These are phyloP conservation scores for Polychytrium aggregatum DNA, from an alignment of 192 early-diverging fungal genomes.

Conservation along the genomic window DNA sequence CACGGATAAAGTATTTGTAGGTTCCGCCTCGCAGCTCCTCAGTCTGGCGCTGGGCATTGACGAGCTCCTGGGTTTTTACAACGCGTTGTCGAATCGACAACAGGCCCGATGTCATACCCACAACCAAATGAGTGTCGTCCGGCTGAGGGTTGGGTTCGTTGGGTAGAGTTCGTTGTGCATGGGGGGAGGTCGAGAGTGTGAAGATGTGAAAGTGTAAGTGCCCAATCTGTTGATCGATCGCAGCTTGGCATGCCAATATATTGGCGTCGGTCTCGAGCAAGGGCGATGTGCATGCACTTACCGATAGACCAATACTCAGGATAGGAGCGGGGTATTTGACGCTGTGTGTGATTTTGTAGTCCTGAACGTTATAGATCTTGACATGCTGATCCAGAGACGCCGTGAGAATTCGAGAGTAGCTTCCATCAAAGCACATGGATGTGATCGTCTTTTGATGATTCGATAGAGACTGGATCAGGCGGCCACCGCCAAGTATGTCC, in stretches of 20 bases:
- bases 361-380: slow-evolving; percentile 81
- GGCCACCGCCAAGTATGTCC: slow-evolving; percentile 76
- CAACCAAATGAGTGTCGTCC: slow-evolving; percentile 76
- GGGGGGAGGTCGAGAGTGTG: no score
- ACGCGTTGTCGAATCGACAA: slow-evolving; percentile 75
- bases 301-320: slow-evolving; percentile 78
- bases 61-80: slow-evolving; percentile 63
- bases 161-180: no score
- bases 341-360: slow-evolving; percentile 78
- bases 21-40: slow-evolving; percentile 46
- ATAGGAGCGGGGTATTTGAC: slow-evolving; percentile 86
- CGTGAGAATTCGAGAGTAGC: slow-evolving; percentile 62
- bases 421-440: slow-evolving; percentile 70
- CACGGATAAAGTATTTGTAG: slow-evolving; percentile 63
- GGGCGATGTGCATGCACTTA: no score
- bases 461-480: slow-evolving; percentile 58
- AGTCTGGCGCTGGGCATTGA: slow-evolving; percentile 21
- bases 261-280: no score
- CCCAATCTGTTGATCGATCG: no score
- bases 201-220: no score
- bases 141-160: slow-evolving; percentile 38
- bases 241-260: no score
- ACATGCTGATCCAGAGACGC: slow-evolving; percentile 94
- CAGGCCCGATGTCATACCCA: slow-evolving; percentile 85
- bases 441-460: slow-evolving; percentile 98